These are phyloP conservation scores for Tolypocladium album DNA, from an alignment of 2,329 filamentous ascomycete species.

Conservation along the genomic window DNA sequence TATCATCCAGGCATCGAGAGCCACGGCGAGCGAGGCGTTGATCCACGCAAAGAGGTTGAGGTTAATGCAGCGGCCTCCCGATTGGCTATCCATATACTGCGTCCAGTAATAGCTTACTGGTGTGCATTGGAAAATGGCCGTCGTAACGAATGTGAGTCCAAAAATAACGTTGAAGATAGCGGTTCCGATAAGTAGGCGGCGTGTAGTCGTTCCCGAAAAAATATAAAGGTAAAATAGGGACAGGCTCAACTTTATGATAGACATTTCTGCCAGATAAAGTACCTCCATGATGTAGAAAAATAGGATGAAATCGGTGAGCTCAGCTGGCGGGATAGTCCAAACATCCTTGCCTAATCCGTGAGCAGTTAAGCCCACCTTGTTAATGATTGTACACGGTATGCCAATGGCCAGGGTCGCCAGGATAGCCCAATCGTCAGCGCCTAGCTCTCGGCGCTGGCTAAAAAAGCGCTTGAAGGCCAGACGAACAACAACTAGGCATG, in stretches of 20 bases:
- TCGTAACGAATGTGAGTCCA: neutral
- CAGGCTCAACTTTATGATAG: neutral
- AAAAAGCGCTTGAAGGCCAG: neutral
- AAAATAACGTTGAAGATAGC: neutral
- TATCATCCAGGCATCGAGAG: slow-evolving; percentile 1
- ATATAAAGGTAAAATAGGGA: neutral
- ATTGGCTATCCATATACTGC: neutral
- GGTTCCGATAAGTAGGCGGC: neutral
- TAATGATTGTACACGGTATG: neutral
- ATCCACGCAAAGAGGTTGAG: neutral
- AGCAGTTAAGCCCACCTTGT: neutral
- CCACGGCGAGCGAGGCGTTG: neutral
- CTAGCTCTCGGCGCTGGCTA: neutral
- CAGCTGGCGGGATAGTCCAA: neutral
- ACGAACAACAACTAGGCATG: neutral
- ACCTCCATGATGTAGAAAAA: neutral
- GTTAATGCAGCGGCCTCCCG: neutral
- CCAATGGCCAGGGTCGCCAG: neutral
- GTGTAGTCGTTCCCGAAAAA: neutral
- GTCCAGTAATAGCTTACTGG: slow-evolving; percentile 1
- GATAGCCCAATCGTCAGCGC: neutral
- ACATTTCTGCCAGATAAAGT: neutral
- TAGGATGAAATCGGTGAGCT: neutral
- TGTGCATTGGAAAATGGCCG: neutral
- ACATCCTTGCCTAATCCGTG: neutral